These are phyloP conservation scores for Penicillium lividum DNA, from an alignment of 495 filamentous ascomycete species.

Conservation along the genomic window DNA sequence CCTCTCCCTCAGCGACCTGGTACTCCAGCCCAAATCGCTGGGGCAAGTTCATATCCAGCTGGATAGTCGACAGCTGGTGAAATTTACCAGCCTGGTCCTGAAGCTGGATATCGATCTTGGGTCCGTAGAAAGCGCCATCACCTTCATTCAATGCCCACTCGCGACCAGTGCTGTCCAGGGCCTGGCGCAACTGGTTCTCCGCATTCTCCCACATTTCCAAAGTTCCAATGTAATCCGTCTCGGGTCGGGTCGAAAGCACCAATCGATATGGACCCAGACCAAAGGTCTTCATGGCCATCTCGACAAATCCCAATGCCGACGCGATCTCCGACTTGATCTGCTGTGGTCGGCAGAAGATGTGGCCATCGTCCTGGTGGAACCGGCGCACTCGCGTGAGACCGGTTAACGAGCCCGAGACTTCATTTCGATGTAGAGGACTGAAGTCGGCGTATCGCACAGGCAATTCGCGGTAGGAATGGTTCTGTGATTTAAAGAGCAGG, in stretches of 20 bases:
- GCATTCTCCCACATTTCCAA: constrained; percentile 80
- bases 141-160: constrained; percentile 74
- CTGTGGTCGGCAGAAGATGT: constrained; percentile 86
- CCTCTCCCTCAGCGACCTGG: constrained; percentile 49
- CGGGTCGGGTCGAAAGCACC: constrained; percentile 77
- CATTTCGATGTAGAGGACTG: constrained; percentile 87
- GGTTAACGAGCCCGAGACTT: constrained; percentile 80
- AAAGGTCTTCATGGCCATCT: constrained; percentile 74
- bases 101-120: constrained; percentile 90
- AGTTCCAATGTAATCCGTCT: constrained; percentile 75
- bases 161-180: constrained; percentile 64
- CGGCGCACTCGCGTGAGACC: constrained; percentile 84
- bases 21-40: constrained; percentile 80
- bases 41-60: constrained; percentile 92
- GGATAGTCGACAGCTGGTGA: constrained; percentile 89
- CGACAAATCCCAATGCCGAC: constrained; percentile 76
- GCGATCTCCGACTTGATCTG: constrained; percentile 83
- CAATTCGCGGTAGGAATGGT: constrained; percentile 75
- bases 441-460: constrained; percentile 93
- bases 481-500: constrained; percentile 74
- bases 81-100: constrained; percentile 82
- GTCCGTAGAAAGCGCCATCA: constrained; percentile 93
- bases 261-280: constrained; percentile 73
- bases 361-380: constrained; percentile 97
- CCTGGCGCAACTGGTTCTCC: constrained; percentile 68